Percentiles rank a stretch among this genome's conserved stretches.
phyloP scores from a whole-genome alignment of 257 asterid genomes.

The Forsythia suspensa region DNA sequence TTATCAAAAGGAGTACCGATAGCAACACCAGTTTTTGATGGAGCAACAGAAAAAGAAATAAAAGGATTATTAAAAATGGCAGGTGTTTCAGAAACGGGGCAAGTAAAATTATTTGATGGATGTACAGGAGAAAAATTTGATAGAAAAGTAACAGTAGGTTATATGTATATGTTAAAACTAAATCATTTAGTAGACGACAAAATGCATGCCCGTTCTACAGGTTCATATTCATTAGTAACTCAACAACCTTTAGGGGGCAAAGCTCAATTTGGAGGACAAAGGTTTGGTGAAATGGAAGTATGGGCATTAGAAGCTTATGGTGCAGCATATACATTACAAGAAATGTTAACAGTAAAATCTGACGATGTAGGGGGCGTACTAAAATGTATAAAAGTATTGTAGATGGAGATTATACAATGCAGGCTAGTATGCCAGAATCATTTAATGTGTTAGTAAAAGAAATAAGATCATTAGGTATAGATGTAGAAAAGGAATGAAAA shows the following conservation, averaged over 20 bases:
- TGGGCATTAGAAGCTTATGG: background rate
- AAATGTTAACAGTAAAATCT: background rate
- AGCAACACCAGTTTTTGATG: background rate
- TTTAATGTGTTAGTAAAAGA: background rate
- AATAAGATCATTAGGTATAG: background rate
- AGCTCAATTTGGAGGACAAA: background rate
- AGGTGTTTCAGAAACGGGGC: background rate
- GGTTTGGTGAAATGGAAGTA: background rate
- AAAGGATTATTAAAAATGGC: background rate
- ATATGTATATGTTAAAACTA: background rate
- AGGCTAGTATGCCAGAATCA: background rate
- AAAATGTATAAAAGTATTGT: background rate
- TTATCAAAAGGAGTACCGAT: background rate
- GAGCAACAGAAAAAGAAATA: background rate
- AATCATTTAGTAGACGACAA: background rate
- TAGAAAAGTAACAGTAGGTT: background rate
- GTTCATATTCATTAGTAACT: background rate
- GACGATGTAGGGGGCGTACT: background rate
- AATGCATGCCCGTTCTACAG: background rate
- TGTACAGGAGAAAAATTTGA: background rate
- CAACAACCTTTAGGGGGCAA: background rate
- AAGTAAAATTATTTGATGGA: background rate
- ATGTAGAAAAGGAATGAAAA: no score
- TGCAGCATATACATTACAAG: background rate
- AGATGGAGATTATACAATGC: background rate